phyloP scores from a whole-genome alignment of 2,329 filamentous ascomycete genomes.

The Plectosphaerella cucumerina region DNA sequence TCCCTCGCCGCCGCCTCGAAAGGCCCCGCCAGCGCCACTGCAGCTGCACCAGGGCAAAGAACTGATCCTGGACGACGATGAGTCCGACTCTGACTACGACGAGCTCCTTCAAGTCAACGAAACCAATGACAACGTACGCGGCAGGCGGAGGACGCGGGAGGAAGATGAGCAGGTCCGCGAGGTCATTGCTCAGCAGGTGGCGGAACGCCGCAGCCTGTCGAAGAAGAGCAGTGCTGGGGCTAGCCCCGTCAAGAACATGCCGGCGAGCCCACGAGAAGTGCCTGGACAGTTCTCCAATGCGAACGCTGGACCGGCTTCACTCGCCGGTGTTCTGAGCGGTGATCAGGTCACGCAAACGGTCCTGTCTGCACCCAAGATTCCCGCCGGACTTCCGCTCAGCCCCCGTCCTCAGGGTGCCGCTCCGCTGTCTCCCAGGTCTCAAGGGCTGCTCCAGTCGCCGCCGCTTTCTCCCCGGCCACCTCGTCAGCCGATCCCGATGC shows the following conservation, averaged over 20 bases:
- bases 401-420: conserved; percentile 49
- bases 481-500: conserved; percentile 68
- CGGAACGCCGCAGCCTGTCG: conserved; percentile 67
- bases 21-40: conserved; percentile 80
- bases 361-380: conserved; percentile 44
- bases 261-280: conserved; percentile 31
- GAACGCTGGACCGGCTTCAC: conserved; percentile 40
- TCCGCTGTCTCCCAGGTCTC: conserved; percentile 61
- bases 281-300: conserved; percentile 27
- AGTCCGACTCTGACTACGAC: conserved; percentile 79
- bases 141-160: conserved; percentile 77
- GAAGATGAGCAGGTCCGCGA: conserved; percentile 82
- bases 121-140: conserved; percentile 57
- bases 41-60: conserved; percentile 55
- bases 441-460: conserved; percentile 36
- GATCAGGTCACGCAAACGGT: conserved; percentile 22
- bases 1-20: conserved; percentile 63
- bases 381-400: conserved; percentile 56
- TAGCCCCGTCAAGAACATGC: conserved; percentile 24
- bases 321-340: conserved; percentile 47
- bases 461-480: conserved; percentile 70
- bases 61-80: conserved; percentile 48
- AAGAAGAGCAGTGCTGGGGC: conserved; percentile 61
- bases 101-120: conserved; percentile 69
- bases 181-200: conserved; percentile 59